Evolutionary conservation across 1,284 basidiomycete genomes (phyloP).

Genomic region (Naganishia sp.): DNA sequence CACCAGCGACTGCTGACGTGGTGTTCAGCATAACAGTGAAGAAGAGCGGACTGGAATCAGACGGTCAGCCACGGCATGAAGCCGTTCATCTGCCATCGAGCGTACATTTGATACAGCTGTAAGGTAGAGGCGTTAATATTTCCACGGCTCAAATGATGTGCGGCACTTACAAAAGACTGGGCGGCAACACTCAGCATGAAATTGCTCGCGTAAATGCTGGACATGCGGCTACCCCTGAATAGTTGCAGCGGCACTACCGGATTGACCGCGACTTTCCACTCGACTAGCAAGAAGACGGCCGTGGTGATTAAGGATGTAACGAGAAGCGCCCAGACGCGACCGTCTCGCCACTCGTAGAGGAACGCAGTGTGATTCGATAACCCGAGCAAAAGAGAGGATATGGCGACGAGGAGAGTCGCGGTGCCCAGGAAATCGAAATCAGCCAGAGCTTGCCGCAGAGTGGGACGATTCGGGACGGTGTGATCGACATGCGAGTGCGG

Average conservation of each 20-base stretch:
- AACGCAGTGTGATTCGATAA: constrained; percentile 80
- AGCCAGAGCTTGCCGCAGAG: not conserved
- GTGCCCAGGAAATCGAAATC: constrained; percentile 49
- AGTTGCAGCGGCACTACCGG: constrained; percentile 79
- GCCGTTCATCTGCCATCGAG: not conserved
- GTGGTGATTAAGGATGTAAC: constrained; percentile 59
- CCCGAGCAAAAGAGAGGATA: constrained; percentile 73
- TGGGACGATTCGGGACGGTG: not conserved
- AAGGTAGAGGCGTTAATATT: constrained; percentile 20
- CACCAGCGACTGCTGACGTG: constrained; percentile 46
- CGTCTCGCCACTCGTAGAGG: constrained; percentile 73
- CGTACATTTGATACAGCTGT: constrained; percentile 42
- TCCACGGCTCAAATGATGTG: constrained; percentile 28
- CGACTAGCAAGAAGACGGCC: constrained; percentile 67
- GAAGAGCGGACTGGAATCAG: constrained; percentile 46
- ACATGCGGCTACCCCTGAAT: constrained; percentile 69
- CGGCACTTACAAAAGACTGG: constrained; percentile 65
- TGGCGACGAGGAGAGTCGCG: constrained; percentile 64
- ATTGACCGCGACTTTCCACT: constrained; percentile 68
- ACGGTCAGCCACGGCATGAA: too few relatives aligned
- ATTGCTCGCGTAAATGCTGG: constrained; percentile 44
- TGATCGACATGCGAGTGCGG: not conserved
- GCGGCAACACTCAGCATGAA: constrained; percentile 64
- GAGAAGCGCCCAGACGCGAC: constrained; percentile 68
- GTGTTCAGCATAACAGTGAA: constrained; percentile 50